Conservation (phyloP, 768 basidiomycete species). For the Naematelia aurantialba region DNA sequence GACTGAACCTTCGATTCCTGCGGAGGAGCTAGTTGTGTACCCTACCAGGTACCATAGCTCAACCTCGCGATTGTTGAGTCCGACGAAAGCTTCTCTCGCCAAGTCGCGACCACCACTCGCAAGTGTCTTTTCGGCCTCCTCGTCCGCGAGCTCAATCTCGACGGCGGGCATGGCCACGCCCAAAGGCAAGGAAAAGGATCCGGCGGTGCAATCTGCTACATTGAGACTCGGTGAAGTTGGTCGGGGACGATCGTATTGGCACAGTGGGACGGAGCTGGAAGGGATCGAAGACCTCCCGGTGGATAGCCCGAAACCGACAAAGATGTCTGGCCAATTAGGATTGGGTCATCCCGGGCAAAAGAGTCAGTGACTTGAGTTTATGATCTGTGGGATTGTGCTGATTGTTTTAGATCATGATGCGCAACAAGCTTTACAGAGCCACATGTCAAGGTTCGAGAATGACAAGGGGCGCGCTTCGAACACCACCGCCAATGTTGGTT, state of each 20-base stretch:
- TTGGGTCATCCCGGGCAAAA: conserved; percentile 1
- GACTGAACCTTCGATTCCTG: neutral
- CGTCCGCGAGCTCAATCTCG: conserved; percentile 15
- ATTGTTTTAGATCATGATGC: conserved; percentile 39
- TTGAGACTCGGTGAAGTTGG: neutral
- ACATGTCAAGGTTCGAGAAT: neutral
- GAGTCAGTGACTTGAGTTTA: neutral
- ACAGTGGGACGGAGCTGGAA: conserved; percentile 76
- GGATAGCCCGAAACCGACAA: conserved; percentile 57
- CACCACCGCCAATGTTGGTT: neutral
- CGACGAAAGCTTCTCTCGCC: conserved; percentile 66
- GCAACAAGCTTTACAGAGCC: neutral
- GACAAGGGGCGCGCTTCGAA: conserved; percentile 5
- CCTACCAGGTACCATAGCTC: conserved; percentile 18
- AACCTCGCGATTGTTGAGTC: conserved; percentile 69
- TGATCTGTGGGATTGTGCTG: neutral
- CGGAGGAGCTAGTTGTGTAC: neutral
- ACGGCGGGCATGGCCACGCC: conserved; percentile 9
- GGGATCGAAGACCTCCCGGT: conserved; percentile 81
- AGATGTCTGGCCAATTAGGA: conserved; percentile 57
- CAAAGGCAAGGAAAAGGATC: conserved; percentile 8
- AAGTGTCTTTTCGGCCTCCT: neutral
- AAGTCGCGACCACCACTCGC: conserved; percentile 69
- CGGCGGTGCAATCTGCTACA: neutral
- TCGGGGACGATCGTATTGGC: neutral